Evolutionary conservation across 208 protist species (phyloP), one percentile per base, ranked within the genome.

Genomic region (Acanthamoeba sp.): DNA sequence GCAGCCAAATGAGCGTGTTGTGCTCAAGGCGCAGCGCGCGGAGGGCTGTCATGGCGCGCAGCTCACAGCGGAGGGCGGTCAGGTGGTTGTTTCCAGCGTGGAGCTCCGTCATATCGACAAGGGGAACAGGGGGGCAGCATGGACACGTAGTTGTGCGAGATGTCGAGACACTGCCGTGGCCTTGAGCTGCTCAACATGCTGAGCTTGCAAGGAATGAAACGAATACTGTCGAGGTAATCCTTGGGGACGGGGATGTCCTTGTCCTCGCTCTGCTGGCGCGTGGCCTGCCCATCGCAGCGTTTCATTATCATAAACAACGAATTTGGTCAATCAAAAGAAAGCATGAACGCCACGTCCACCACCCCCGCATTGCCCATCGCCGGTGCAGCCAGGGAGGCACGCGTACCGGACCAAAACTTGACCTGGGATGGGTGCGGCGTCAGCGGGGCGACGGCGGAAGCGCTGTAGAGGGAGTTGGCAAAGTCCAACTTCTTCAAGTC

Each of bases 391-490:
- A 14, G 45, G 10, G 45, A 6, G 12, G 5, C 45, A 50, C 9
- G 50, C 62, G 62, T 71, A 71, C 62, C 62, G 29, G 82, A 90
- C 82, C 82, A 90, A 48, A 90, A 66, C 55, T 90, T 90, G 48
- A 90, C 82, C 38, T 90, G 82, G 20, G 82, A 90, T 5, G 82
- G 82, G 34, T 90, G 82, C 6, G 82, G 82, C 29, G 55, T 34
- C 82, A 90, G 45, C 48, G 40, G 55, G 18, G 82, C 82, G 14
- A 27, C 71, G 12, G 48, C 36, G 0, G 55, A 34, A 6, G 29
- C 24, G 50, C 42, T 45, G 82, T 69, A 90, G 82, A 90, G 82
- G 10, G 22, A 10, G 16, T 78, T 93, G 1, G 32, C 18, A 59
- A 93, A 93, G 16, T 69, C 16, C 20, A 42, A 32, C 57, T 34